Evolutionary conservation across 768 basidiomycete genomes (phyloP), one percentile per base, ranked within the genome.

Genomic region (Pluteus cervinus): DNA sequence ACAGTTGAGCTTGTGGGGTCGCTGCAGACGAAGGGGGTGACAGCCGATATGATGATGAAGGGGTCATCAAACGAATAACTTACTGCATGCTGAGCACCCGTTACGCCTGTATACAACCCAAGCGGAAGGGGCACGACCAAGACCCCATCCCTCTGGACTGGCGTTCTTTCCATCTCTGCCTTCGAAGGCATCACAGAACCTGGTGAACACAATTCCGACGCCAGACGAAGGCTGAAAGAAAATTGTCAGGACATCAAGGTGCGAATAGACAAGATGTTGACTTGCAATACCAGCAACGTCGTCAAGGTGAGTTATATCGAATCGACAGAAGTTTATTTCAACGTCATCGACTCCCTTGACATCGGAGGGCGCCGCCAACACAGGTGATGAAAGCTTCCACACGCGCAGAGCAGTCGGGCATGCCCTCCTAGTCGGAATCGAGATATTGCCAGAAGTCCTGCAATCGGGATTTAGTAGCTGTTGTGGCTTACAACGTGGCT

Each of bases 361-460:
- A 42, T 77, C 61, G 1, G 46, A 82, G 76, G 5, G 75, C 73
- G 37, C 65, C 35, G 50, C 85, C 84, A 25, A 86, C 58, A 46
- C 81, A 69, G 4, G 68, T 49, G 36, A 86, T 69, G 11, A 79
- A 80, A 4, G 70, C 70, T 52, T 81, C 61, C 20, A 85, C 69
- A 48, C 86, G 84, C 0, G 79, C 71, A 6, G 81, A 84, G 57
- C 85, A 87, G 54, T 87, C 35, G 2, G 82, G 77, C 80, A 84
- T 85, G 48, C 74, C 60, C 46, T 73, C 63, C 11, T 74, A 74
- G 46, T 81, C 73, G 9, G 82, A 82, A 41, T 83, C 81, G 54
- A 81, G 85, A 49, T 85, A 87, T 44, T 63, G 64, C 79, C 79
- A 84, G 50, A 75, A 81, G 52, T 81, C 66, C 11, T 72, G 23